Evolutionary conservation across 306 rosid species (phyloP), one percentile per base, ranked within the genome.

Genomic region (peach (Prunus persica)): DNA sequence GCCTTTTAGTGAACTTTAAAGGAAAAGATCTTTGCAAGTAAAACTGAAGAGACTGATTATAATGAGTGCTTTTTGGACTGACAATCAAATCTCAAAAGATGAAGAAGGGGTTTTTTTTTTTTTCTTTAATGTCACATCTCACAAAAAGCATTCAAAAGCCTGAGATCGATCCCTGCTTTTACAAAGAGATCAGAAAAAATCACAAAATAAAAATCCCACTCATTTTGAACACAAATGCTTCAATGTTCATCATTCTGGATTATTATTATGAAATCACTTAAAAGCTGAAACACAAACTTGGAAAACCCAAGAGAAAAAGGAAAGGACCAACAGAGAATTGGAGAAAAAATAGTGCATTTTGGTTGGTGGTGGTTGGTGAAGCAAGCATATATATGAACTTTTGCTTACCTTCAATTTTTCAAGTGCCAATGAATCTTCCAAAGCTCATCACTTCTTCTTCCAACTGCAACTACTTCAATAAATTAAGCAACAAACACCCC

Each of bases 381-480:
- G 43, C 43, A 38, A 38, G 43, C 43, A 38, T 6, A 7, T 38
- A 11, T 3, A 7, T 12, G 5, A 64, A 0, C 0, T 20, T 18
- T 27, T n/a, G 47, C 34, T 2, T 47, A 75, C 79, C 79, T 52
- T 64, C 3, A n/a, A 43, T 3, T 74, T 38, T 2, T 43, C 68
- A 25, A 60, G 55, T 73, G 69, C 5, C 8, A 51, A 14, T 70
- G 46, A 18, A 16, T 19, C 63, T 55, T 47, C 41, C 41, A 8
- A 49, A 69, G 22, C 24, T 25, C 41, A 49, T 50, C 41, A 45
- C 5, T 11, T 46, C 20, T 14, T 28, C 20, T 47, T 65, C 65
- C 65, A 13, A 20, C 15, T 71, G 51, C 76, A 51, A 71, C 32
- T 55, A 65, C 76, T 71, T 65, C 76, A 55, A 57, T 58, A 25